A percentile compares a stretch with the other conserved stretches of the same genome.
Conservation (phyloP, 2,329 filamentous ascomycete species). For the Remersonia thermophila region DNA sequence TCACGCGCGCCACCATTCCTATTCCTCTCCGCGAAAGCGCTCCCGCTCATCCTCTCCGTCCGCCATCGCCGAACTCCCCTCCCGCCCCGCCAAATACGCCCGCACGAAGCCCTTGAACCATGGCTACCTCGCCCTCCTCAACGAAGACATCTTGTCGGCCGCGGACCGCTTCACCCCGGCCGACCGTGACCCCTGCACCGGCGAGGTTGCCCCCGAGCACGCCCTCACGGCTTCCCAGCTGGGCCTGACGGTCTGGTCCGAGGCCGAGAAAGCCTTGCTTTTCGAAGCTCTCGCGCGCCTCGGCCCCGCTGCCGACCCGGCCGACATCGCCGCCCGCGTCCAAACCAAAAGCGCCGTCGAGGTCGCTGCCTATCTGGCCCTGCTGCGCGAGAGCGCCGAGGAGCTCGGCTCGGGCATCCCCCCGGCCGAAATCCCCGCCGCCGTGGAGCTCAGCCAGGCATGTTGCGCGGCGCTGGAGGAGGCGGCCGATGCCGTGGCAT, state of each 20-base stretch:
- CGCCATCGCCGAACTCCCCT: neutral
- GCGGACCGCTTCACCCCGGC: conserved; percentile 24
- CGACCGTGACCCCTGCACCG: neutral
- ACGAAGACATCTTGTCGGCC: conserved; percentile 45
- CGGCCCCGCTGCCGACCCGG: conserved; percentile 46
- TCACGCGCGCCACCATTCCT: neutral
- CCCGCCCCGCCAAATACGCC: neutral
- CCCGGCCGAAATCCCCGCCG: conserved; percentile 49
- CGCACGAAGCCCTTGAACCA: conserved; percentile 21
- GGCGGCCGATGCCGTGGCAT: conserved; percentile 53
- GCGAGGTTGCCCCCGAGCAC: conserved; percentile 11
- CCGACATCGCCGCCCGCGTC: conserved; percentile 50
- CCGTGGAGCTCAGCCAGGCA: conserved; percentile 55
- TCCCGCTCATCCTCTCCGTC: conserved; percentile 4
- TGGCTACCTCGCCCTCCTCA: conserved; percentile 39
- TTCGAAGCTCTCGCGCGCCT: conserved; percentile 53
- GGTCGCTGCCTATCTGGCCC: conserved; percentile 54
- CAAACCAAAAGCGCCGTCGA: conserved; percentile 63
- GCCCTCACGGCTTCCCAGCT: conserved; percentile 40
- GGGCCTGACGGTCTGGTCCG: conserved; percentile 58
- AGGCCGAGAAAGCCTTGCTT: conserved; percentile 56
- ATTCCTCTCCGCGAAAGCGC: conserved; percentile 8
- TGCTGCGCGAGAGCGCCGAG: conserved; percentile 41
- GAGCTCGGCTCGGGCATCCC: conserved; percentile 29
- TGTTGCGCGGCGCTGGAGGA: conserved; percentile 55